A percentile compares a stretch with the other conserved stretches of the same genome.
These are phyloP conservation scores for Apiospora saccharicola DNA, from an alignment of 2,329 filamentous ascomycete genomes.

Conservation along the genomic window DNA sequence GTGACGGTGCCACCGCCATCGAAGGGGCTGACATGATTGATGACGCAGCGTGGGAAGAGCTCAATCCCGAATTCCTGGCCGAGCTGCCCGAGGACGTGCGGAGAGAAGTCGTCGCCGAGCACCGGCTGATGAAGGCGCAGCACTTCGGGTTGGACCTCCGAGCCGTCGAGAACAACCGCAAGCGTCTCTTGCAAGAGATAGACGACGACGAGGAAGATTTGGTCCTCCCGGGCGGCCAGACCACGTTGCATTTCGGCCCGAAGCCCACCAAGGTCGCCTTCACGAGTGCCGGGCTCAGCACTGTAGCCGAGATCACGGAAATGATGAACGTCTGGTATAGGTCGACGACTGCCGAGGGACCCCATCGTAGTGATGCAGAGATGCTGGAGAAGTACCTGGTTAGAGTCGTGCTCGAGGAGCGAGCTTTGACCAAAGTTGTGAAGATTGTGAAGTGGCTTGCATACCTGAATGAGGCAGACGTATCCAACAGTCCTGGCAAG, in stretches of 20 bases:
- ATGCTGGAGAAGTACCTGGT: slow-evolving; percentile 77
- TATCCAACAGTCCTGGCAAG: slow-evolving; percentile 39
- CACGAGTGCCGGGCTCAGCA: slow-evolving; percentile 50
- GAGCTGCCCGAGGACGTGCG: slow-evolving; percentile 85
- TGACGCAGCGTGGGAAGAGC: slow-evolving; percentile 45
- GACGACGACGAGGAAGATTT: slow-evolving; percentile 31
- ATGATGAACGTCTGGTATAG: slow-evolving; percentile 80
- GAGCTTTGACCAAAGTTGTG: slow-evolving; percentile 77
- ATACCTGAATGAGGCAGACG: slow-evolving; percentile 51
- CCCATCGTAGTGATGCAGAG: slow-evolving; percentile 79
- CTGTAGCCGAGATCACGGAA: slow-evolving; percentile 68
- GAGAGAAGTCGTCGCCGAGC: slow-evolving; percentile 78
- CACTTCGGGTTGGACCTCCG: slow-evolving; percentile 56
- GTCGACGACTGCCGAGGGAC: slow-evolving; percentile 76
- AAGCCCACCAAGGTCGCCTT: slow-evolving; percentile 57
- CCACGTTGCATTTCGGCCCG: slow-evolving; percentile 54
- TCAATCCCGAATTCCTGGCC: slow-evolving; percentile 78
- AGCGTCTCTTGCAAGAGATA: slow-evolving; percentile 23
- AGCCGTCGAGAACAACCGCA: slow-evolving; percentile 40
- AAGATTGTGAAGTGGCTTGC: slow-evolving; percentile 74
- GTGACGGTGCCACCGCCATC: slow-evolving; percentile 31
- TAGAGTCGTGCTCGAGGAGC: slow-evolving; percentile 77
- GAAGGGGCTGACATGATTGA: slow-evolving; percentile 40
- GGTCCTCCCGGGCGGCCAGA: slow-evolving; percentile 46
- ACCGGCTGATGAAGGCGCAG: slow-evolving; percentile 69